Percentiles rank a stretch among this genome's conserved stretches.
Conservation (phyloP, 2,329 filamentous ascomycete species). For the Pestalotiopsis sp. region DNA sequence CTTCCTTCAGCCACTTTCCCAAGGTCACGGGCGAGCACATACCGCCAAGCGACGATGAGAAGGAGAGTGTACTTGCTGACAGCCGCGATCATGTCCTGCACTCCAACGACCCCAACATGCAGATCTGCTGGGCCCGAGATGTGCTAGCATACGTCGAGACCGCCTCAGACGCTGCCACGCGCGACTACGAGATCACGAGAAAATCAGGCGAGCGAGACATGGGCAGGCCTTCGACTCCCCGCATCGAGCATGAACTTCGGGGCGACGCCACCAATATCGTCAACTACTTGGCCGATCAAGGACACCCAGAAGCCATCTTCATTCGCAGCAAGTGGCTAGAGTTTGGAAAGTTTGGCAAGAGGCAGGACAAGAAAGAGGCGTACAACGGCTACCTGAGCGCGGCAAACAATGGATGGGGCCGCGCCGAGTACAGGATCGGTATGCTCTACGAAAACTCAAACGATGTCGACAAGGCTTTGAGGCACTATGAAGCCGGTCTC, state of each 20-base stretch:
- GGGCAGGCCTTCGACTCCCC: constrained; percentile 75
- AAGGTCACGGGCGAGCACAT: constrained; percentile 86
- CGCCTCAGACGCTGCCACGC: constrained; percentile 73
- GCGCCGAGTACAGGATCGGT: constrained; percentile 94
- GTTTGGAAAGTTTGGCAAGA: constrained; percentile 92
- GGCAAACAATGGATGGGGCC: constrained; percentile 82
- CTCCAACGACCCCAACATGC: constrained; percentile 94
- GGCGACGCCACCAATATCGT: constrained; percentile 92
- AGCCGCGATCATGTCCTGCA: constrained; percentile 83
- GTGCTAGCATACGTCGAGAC: constrained; percentile 87
- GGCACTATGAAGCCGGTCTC: constrained; percentile 85
- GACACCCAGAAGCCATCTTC: constrained; percentile 92
- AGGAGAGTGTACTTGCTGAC: constrained; percentile 86
- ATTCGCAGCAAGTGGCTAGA: constrained; percentile 96
- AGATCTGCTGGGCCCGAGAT: constrained; percentile 95
- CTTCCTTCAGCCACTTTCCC: constrained; percentile 91
- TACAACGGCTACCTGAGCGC: constrained; percentile 85
- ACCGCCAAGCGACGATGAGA: constrained; percentile 90
- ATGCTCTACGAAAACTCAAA: constrained; percentile 98
- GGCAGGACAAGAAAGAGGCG: constrained; percentile 92
- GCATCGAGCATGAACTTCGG: constrained; percentile 84
- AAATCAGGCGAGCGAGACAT: constrained; percentile 36
- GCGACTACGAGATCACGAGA: constrained; percentile 54
- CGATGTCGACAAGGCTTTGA: constrained; percentile 86
- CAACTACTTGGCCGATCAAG: constrained; percentile 84